Evolutionary conservation across 495 filamentous ascomycete species (phyloP).

Genomic region (Aspergillus indologenus): DNA sequence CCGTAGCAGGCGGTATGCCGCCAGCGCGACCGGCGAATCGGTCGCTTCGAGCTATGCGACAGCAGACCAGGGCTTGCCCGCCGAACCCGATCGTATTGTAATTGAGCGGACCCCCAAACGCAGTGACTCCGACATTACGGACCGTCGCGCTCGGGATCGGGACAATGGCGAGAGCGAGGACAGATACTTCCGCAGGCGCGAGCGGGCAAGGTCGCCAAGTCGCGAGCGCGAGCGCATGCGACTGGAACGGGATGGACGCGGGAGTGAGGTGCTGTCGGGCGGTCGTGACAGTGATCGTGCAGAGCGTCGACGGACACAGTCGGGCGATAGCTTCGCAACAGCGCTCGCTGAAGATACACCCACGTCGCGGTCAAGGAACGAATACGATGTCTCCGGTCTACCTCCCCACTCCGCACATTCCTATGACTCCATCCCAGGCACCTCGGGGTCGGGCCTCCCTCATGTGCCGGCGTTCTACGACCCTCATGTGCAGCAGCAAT

Average conservation of each 20-base stretch:
- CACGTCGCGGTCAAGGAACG: constrained; percentile 20
- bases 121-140: constrained; percentile 26
- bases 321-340: constrained; percentile 32
- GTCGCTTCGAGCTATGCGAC: constrained; percentile 55
- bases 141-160: constrained; percentile 20
- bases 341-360: constrained; percentile 26
- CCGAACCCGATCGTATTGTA: constrained; percentile 27
- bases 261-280: constrained; percentile 14
- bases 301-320: constrained; percentile 33
- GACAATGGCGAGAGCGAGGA: constrained; percentile 30
- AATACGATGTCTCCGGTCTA: constrained; percentile 2
- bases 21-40: constrained; percentile 44
- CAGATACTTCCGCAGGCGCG: constrained; percentile 30
- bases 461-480: constrained; percentile 34
- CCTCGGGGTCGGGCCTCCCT: constrained; percentile 21
- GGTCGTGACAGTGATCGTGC: constrained; percentile 30
- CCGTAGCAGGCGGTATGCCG: constrained; percentile 33
- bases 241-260: constrained; percentile 22
- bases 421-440: constrained; percentile 14
- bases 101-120: constrained; percentile 34
- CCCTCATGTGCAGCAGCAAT: constrained; percentile 55
- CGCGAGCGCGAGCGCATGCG: constrained; percentile 34
- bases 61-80: constrained; percentile 39
- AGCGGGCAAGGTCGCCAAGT: constrained; percentile 32
- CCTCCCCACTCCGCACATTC: background rate